Evolutionary conservation across 2,329 filamentous ascomycete genomes (phyloP), one percentile per base, ranked within the genome.

Genomic region (Samsoniella hepiali): DNA sequence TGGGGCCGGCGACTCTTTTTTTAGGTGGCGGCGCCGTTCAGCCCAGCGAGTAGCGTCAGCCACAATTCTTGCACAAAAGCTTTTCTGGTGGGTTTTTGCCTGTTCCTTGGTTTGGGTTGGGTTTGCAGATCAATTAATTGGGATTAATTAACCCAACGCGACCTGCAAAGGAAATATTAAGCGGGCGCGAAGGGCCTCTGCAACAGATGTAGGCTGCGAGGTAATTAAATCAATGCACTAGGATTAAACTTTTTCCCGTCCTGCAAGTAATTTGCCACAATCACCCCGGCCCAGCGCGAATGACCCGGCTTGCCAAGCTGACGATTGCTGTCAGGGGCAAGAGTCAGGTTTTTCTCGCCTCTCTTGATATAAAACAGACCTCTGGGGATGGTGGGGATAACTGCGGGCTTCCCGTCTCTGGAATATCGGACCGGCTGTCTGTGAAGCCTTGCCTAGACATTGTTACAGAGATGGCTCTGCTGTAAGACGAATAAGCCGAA

Each of bases 341-440:
- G 57, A 57, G 63, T 57, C 17, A 38, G 10, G 15, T 13, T 31
- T 3, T 38, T n/a, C 56, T 61, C 59, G 54, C 29, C 53, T 49
- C 58, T 47, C 55, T 40, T 63, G 31, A 58, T 58, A n/a, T 49
- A 42, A 49, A 58, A 58, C 56, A 36, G 31, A 10, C 42, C 13
- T 17, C 56, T 22, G 32, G 56, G 56, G 44, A 17, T n/a, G 31
- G 44, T 49, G 56, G 56, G 42, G 42, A 22, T 29, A 7, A 15
- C 29, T 47, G 55, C 32, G 55, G 44, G 56, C 56, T 49, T 49
- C 53, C 42, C 56, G 56, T 49, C 29, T 38, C 38, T 44, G 22
- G 22, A 31, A 8, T 31, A 29, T 49, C 45, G 45, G 45, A 27
- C 29, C 47, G 47, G 47, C 47, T 32, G 27, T 50, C 47, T 50